These are phyloP conservation scores for Phyllostachys edulis DNA, from an alignment of 176 grass and related monocot genomes.

Conservation along the genomic window DNA sequence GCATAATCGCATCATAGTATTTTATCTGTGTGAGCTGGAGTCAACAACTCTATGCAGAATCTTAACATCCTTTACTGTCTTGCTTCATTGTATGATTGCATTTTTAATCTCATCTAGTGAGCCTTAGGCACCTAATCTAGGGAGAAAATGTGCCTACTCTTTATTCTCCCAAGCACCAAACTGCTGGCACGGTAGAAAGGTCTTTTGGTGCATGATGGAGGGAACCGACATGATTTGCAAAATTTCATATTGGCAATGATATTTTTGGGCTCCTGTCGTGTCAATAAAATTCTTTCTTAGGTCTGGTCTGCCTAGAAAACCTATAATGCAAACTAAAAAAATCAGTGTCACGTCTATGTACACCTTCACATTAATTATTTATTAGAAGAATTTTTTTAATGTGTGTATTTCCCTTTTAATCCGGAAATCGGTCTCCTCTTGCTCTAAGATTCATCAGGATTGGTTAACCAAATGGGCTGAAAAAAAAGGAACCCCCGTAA, in stretches of 20 bases:
- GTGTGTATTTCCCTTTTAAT: background rate
- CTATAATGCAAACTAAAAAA: background rate
- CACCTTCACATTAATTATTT: background rate
- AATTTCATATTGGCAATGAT: background rate
- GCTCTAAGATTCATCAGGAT: background rate
- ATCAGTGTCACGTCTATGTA: background rate
- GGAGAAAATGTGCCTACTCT: background rate
- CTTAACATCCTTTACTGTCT: conserved; percentile 18
- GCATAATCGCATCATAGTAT: background rate
- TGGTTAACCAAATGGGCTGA: background rate
- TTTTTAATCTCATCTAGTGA: conserved; percentile 6
- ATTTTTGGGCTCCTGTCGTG: background rate
- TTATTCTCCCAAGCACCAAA: conserved; percentile 28
- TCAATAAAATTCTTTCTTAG: background rate
- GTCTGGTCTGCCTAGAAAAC: conserved; percentile 4
- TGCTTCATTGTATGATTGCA: conserved; percentile 2
- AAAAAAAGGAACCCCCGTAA: background rate
- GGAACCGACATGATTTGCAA: background rate
- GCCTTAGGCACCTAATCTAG: background rate
- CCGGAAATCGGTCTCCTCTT: background rate
- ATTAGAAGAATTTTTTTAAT: background rate
- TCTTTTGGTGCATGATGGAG: conserved; percentile 18
- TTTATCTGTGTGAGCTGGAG: conserved; percentile 18
- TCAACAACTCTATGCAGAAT: conserved; percentile 30
- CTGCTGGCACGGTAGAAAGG: conserved; percentile 27